Evolutionary conservation across 2,329 filamentous ascomycete species (phyloP), one percentile per base, ranked within the genome.

Genomic region (Camillea tinctor): DNA sequence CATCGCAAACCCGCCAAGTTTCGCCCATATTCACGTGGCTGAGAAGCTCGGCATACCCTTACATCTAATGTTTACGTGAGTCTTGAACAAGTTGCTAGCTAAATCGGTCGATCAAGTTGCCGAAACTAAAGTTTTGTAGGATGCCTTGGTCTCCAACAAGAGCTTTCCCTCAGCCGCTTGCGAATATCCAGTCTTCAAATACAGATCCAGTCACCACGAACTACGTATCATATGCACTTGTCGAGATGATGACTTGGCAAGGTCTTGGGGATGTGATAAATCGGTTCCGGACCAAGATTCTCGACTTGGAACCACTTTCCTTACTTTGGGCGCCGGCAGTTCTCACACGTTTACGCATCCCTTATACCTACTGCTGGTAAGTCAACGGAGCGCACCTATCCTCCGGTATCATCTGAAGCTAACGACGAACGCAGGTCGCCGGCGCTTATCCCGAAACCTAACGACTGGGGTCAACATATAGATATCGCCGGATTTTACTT

Each of bases 231-330:
- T 97, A 96, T 69, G 87, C 89, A 0, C 79, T 96, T 20, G 90
- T 96, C 1, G 93, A 97, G 66, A 91, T 96, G 84, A 87, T 97
- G 82, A 93, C 93, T 11, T 96, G 92, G 92, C 92, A 97, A 75
- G 93, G 92, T 0, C 78, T 97, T 3, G 93, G 93, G 44, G 93
- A 97, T 74, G 81, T 97, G 5, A 94, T 97, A 71, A 97, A 98
- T 71, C 84, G 88, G 11, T 97, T 97, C 70, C 83, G 93, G 56
- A 87, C 89, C 65, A 87, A 88, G 60, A 85, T 84, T 15, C 72
- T 74, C 23, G 89, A 90, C 23, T 79, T 97, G 0, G 90, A 95
- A 51, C 84, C 89, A 0, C 81, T 97, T 50, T 92, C 90, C 62
- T 79, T 92, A 7, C 88, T 96, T 54, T 94, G 90, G 84, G 93